Evolutionary conservation across 176 grass and related monocot genomes (phyloP).

Genomic region (Oryza meridionalis): DNA sequence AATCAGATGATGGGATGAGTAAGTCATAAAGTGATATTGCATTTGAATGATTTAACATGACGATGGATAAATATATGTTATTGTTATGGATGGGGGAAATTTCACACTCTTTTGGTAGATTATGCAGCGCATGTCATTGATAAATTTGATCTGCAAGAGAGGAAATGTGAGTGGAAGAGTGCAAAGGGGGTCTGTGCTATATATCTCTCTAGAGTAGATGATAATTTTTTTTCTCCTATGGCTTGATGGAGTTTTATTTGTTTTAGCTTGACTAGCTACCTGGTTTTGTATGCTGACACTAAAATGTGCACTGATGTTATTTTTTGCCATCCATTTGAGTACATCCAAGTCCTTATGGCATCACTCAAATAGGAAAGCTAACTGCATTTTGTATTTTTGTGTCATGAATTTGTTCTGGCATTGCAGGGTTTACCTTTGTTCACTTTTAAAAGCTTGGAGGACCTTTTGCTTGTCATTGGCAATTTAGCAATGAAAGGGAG

Average conservation of each 20-base stretch:
- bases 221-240: background rate
- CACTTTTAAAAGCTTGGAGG: slow-evolving; percentile 53
- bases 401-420: slow-evolving; percentile 22
- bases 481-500: slow-evolving; percentile 85
- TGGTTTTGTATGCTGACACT: background rate
- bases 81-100: background rate
- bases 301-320: background rate
- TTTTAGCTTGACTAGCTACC: background rate
- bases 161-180: too few relatives aligned
- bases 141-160: too few relatives aligned
- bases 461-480: slow-evolving; percentile 67
- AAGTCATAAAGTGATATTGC: background rate
- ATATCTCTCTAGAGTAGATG: too few relatives aligned
- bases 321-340: background rate
- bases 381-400: background rate
- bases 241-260: background rate
- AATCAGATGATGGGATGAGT: background rate
- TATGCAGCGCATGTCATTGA: background rate
- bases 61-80: background rate
- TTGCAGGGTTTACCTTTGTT: slow-evolving; percentile 77
- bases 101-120: background rate
- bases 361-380: slow-evolving; percentile 1
- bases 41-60: slow-evolving; percentile 12
- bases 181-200: too few relatives aligned
- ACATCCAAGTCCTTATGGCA: background rate